phyloP scores from a whole-genome alignment of 495 filamentous ascomycete species.

The Symbiotaphrina buchneri region DNA sequence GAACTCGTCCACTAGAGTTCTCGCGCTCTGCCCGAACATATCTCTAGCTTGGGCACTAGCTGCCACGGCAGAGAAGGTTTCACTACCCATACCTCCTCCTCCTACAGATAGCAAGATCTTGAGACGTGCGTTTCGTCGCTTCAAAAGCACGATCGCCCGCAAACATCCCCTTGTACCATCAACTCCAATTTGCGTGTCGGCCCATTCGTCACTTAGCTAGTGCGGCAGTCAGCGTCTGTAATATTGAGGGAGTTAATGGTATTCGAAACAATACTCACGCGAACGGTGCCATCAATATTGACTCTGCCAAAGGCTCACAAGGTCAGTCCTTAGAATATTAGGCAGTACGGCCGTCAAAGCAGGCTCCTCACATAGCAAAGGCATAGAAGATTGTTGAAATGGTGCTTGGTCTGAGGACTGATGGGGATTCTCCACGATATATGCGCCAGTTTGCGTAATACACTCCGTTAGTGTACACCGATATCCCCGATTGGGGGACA shows the following conservation, averaged over 20 bases:
- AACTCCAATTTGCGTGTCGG: constrained; percentile 57
- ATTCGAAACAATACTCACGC: constrained; percentile 26
- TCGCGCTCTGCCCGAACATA: constrained; percentile 51
- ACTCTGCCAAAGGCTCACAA: constrained; percentile 24
- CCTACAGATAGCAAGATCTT: constrained; percentile 73
- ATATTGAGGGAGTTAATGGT: constrained; percentile 1
- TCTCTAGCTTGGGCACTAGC: constrained; percentile 33
- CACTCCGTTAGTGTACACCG: constrained; percentile 48
- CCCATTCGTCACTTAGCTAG: constrained; percentile 73
- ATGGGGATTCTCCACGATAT: constrained; percentile 57
- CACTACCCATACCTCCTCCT: constrained; percentile 54
- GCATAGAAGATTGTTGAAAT: constrained; percentile 76
- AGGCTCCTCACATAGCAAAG: constrained; percentile 55
- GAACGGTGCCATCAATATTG: constrained; percentile 56
- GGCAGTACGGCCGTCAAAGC: no score
- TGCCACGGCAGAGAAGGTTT: constrained; percentile 57
- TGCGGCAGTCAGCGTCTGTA: neutral
- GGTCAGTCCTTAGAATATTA: constrained; percentile 1
- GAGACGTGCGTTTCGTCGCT: constrained; percentile 50
- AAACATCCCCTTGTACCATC: constrained; percentile 61
- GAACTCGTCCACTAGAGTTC: constrained; percentile 46
- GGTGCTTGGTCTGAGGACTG: constrained; percentile 42
- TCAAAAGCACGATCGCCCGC: constrained; percentile 51
- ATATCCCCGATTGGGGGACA: no score
- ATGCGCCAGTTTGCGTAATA: constrained; percentile 80